Percentiles rank a stretch among this genome's conserved stretches.
These are phyloP conservation scores for Trichophyton mentagrophytes DNA, from an alignment of 2,329 filamentous ascomycete species.

Conservation along the genomic window DNA sequence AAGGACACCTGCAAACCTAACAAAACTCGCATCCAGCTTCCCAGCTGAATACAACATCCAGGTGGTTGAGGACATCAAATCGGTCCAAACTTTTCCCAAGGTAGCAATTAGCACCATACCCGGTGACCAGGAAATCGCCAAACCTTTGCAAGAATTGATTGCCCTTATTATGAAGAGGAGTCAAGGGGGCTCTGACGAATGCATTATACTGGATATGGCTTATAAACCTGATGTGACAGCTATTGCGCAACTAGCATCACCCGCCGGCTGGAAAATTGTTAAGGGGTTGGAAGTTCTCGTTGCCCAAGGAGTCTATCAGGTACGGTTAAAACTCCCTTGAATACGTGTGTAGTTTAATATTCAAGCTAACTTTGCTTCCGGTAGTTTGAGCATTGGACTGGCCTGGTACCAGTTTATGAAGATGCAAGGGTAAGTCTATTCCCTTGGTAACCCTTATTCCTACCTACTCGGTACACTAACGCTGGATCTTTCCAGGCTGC, in stretches of 20 bases:
- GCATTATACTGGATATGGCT: conserved; percentile 82
- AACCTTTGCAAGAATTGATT: conserved; percentile 53
- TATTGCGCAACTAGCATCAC: conserved; percentile 69
- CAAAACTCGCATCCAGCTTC: conserved; percentile 58
- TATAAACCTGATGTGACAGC: conserved; percentile 80
- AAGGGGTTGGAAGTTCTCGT: conserved; percentile 80
- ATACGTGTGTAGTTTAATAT: not conserved
- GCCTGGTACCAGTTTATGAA: not conserved
- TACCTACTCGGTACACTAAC: not conserved
- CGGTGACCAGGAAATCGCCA: conserved; percentile 70
- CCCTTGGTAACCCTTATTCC: not conserved
- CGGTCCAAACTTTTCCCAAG: conserved; percentile 44
- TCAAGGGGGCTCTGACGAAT: conserved; percentile 25
- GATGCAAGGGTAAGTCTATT: not conserved
- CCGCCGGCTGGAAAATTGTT: conserved; percentile 68
- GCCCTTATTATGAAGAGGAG: conserved; percentile 36
- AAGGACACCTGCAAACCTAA: conserved; percentile 56
- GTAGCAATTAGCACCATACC: conserved; percentile 87
- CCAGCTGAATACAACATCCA: conserved; percentile 58
- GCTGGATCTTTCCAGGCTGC: not conserved
- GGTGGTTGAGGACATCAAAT: conserved; percentile 44
- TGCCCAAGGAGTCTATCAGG: conserved; percentile 74
- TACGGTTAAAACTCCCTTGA: conserved; percentile 30
- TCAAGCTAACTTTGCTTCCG: not conserved
- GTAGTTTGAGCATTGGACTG: conserved; percentile 2